Evolutionary conservation across 225 moss, liverwort and hornwort species (phyloP), one percentile per base, ranked within the genome.

Genomic region (Thuidium tamariscinum): DNA sequence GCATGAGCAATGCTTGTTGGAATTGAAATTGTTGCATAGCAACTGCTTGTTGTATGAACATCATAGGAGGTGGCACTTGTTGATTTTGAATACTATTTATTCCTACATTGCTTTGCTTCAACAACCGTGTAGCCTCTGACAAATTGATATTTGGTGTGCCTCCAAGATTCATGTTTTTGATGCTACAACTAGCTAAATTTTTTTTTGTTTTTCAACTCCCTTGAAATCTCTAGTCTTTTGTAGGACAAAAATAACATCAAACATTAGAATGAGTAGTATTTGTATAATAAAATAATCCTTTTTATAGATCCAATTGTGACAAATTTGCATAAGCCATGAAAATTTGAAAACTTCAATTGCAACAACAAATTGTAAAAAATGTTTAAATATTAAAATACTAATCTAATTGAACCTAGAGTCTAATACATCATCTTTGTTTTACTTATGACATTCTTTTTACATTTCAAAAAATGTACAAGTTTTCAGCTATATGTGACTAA

Each of bases 11-110:
- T 19, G 95, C 97, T 88, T 97, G 97, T 83, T 97, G 96, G 72
- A 96, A 97, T 74, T 97, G 97, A 63, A 97, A 96, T 32, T 97
- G 97, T 78, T 97, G 97, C 97, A 97, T 97, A 39, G 97, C 97
- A 8, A 96, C 92, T 21, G 97, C 97, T 37, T 97, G 97, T 48
- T 97, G 97, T 95, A 97, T 94, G 82, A 97, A 90, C 94, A 97
- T 97, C 80, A 95, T 93, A 42, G 91, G 92, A 74, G 97, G 95
- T n/a, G 95, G 89, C 51, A 93, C 90, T 59, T 93, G 90, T 61
- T 95, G 92, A 55, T 92, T 97, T 65, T 91, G 93, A 81, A 91
- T 36, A 54, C 90, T 85, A 25, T 92, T 83, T 64, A 89, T 74
- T 67, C 92, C 89, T 37, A 88, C 79, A 9, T 93, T 84, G 52